Evolutionary conservation across 1,284 basidiomycete genomes (phyloP), one percentile per base, ranked within the genome.

Genomic region (Gomphus bonarii): DNA sequence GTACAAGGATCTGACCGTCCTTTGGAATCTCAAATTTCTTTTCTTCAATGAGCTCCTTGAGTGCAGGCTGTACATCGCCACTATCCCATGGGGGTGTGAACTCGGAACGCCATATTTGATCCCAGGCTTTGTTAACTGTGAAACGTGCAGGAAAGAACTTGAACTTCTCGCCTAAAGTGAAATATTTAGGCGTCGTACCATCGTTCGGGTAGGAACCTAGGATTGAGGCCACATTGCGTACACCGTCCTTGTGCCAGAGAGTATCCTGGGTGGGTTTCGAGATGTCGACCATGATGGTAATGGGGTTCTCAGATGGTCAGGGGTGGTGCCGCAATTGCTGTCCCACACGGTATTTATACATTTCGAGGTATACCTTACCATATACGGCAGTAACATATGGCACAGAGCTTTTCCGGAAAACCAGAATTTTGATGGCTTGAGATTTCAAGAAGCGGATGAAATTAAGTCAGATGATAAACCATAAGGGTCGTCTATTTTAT

Each of bases 21-120:
- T 48, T 48, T n/a, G 49, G 49, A 20, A 50, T 22, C 33, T 50
- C 33, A 25, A 50, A 50, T 2, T 36, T 36, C 8, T 35, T 31
- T 36, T 50, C 49, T 16, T 50, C 30, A 8, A 50, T 50, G 33
- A 50, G 49, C 11, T 50, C 49, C 18, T 50, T 50, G 31, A 50
- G 49, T 8, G 49, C 49, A 28, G 49, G 49, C n/a, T 50, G 49
- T 36, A 50, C 49, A 31, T 50, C 49, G 10, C 49, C 49, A 36
- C 49, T 50, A 35, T 50, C 49, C 49, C 49, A 50, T n/a, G 49
- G 49, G 18, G 49, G 49, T 14, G 49, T 28, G 30, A 50, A 35
- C 18, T 35, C 30, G 8, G 49, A 30, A 50, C 49, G 49, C 49
- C 49, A 50, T 20, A 50, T 20, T 20, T 22, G 30, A 36, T 50